These are phyloP conservation scores for Ceratocystis colombiana DNA, from an alignment of 2,329 filamentous ascomycete species.

Conservation along the genomic window DNA sequence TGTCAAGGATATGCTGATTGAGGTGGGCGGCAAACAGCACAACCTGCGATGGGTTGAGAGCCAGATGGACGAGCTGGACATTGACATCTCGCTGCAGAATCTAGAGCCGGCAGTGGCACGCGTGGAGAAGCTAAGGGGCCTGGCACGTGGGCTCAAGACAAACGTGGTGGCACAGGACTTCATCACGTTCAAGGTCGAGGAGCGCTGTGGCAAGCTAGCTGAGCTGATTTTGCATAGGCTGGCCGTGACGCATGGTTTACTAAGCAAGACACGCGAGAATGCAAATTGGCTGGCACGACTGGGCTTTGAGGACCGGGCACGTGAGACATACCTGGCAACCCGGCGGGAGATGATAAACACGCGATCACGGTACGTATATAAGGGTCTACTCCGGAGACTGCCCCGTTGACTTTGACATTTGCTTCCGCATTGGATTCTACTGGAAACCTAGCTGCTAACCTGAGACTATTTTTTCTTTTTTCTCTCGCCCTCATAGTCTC, in stretches of 20 bases:
- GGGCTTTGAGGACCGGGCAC: conserved; percentile 80
- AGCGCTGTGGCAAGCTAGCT: conserved; percentile 68
- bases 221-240: conserved; percentile 67
- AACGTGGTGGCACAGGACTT: conserved; percentile 85
- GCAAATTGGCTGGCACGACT: conserved; percentile 76
- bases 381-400: background rate
- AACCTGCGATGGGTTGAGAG: conserved; percentile 92
- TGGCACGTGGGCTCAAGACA: conserved; percentile 71
- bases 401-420: background rate
- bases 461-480: background rate
- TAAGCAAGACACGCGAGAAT: conserved; percentile 66
- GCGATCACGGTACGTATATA: conserved; percentile 57
- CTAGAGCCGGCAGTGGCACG: conserved; percentile 76
- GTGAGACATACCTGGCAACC: conserved; percentile 75
- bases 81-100: conserved; percentile 81
- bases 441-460: background rate
- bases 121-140: conserved; percentile 72
- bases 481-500: conserved; percentile 46
- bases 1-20: conserved; percentile 80
- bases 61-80: conserved; percentile 92
- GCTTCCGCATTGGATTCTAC: background rate
- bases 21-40: conserved; percentile 93
- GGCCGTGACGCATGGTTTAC: conserved; percentile 65
- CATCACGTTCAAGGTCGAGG: conserved; percentile 82
- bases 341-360: conserved; percentile 69